Base-by-base conservation (phyloP, 2,329 filamentous ascomycete genomes). In the Sclerotinia subarctica region DNA sequence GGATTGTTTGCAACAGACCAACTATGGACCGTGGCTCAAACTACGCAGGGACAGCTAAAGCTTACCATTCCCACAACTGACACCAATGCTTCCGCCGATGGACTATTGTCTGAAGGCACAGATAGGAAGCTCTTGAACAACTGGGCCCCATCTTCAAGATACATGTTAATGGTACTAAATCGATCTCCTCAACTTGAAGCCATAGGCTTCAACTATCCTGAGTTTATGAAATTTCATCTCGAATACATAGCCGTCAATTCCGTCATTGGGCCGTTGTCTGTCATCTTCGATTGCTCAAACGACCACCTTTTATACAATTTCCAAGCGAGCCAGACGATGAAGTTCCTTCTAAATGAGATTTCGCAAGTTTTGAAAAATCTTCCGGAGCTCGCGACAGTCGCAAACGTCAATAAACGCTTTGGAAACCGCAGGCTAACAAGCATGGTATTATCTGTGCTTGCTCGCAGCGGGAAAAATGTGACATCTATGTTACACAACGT, bases 191-290 rank as follows among this genome's bases (percentile, higher is more conserved):
- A 85, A 5, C 84, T 96, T 1, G 81, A 85, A 62, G 89, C 87
- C 5, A 81, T 85, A 8, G 83, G 83, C 8, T 82, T 89, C 69
- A 82, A 83, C 0, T 84, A 86, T 11, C 81, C 84, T 7, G 83
- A 86, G 47, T 88, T 95, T 71, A 80, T 95, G 10, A 84, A 86
- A 70, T 82, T 86, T 73, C 95, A 97, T 78, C 84, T 98, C 4
- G 90, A 94, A 58, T 90, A 89, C 58, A 82, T 97, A 49, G 88
- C 92, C 2, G 86, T 94, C 73, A 89, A 90, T 70, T 86, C 88
- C 59, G 84, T 95, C 38, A 86, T 96, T 66, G 94, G 97, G 71
- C 89, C 94, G 0, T 82, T 97, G 6, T 94, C 92, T 5, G 89
- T 91, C 1, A 81, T 96, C 11, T 84, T 96, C 64, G 91, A 96